phyloP scores from a whole-genome alignment of 2,329 filamentous ascomycete genomes.

The Colletotrichum karsti region DNA sequence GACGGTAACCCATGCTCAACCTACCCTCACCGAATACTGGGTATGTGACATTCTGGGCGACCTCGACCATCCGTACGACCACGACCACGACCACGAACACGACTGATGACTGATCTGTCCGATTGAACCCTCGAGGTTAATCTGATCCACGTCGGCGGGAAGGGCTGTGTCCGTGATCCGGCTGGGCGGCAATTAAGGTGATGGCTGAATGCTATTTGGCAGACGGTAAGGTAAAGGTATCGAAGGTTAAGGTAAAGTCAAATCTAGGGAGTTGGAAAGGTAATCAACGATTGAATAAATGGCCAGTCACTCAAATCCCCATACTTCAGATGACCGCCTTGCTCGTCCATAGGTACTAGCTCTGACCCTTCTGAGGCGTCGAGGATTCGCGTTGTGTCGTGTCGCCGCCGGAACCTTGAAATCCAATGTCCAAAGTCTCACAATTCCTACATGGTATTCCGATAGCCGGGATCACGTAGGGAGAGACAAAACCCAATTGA shows the following conservation, averaged over 20 bases:
- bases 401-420: neutral
- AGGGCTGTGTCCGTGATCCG: neutral
- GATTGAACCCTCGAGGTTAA: neutral
- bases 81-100: neutral
- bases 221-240: too few relatives aligned
- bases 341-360: neutral
- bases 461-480: neutral
- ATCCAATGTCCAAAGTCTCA: neutral
- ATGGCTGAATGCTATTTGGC: neutral
- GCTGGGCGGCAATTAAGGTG: neutral
- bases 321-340: neutral
- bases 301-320: too few relatives aligned
- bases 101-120: neutral
- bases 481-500: slow-evolving; percentile 2
- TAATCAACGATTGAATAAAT: too few relatives aligned
- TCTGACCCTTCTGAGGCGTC: slow-evolving; percentile 6
- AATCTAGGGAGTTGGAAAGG: too few relatives aligned
- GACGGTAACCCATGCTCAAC: too few relatives aligned
- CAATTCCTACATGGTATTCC: neutral
- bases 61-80: too few relatives aligned
- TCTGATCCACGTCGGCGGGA: neutral
- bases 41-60: too few relatives aligned
- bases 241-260: too few relatives aligned
- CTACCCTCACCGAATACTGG: too few relatives aligned
- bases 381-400: neutral